Evolutionary conservation across 73 alveolate species (phyloP), one percentile per base, ranked within the genome.

Genomic region (Tetrahymena borealis): DNA sequence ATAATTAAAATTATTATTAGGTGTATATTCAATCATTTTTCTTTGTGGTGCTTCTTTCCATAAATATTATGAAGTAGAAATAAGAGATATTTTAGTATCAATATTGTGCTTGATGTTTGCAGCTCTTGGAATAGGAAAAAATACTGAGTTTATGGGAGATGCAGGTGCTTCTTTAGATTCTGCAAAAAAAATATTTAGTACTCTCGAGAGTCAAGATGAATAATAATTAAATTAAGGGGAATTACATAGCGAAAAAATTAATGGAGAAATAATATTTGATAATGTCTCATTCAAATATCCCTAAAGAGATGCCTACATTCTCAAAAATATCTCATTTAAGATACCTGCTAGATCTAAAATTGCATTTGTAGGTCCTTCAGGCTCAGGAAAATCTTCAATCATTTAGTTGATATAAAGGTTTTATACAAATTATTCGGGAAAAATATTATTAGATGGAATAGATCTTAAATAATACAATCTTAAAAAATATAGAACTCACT

Each of bases 371-470:
- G 98, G 98, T 7, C 96, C 94, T 32, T 91, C 97, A 39, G 98
- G 98, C 18, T 93, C 97, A 38, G 98, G 98, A 3, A 95, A 96
- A 94, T 95, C 99, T 78, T 98, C 99, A 77, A 96, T 97, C 78
- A 96, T 97, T 91, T 96, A 97, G 60, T 93, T 99, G 78, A 96
- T 99, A 92, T 95, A 94, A 94, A 97, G 99, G 92, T 99, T 98
- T 97, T 99, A 99, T 94, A 99, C 98, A 85, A 98, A 98, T 11
- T 90, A 94, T 92, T 91, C 79, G 90, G 99, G 99, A 33, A 94
- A 91, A 43, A 97, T 98, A 9, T 79, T 93, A 32, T 41, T 98
- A 40, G 99, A 98, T 93, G 99, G 99, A 11, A 60, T 90, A 20
- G 95, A 98, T 92, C 97, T 99, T 3, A 96, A 95, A 77, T 95